phyloP scores from a whole-genome alignment of 140 eudicot genomes.

The Senecio squalidus region DNA sequence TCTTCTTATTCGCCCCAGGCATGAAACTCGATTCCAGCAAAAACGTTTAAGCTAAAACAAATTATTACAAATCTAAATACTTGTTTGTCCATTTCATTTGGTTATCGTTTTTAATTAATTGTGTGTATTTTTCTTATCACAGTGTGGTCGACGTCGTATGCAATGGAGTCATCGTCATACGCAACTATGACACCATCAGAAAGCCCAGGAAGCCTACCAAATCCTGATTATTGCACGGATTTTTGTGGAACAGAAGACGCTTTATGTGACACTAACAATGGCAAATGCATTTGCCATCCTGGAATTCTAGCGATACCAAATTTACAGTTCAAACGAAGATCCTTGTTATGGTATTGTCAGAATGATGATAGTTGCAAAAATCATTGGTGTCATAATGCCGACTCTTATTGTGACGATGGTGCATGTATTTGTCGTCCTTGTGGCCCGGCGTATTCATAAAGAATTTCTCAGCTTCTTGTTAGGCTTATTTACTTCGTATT shows the following conservation, averaged over 20 bases:
- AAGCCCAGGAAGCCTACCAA: not conserved
- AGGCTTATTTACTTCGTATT: not conserved
- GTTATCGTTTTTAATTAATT: too few species aligned
- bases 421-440: conserved; percentile 8
- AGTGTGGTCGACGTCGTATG: too few species aligned
- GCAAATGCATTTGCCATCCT: conserved; percentile 1
- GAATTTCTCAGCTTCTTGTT: not conserved
- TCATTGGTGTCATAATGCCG: conserved; percentile 1
- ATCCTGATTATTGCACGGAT: not conserved
- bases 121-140: too few species aligned
- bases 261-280: conserved; percentile 1
- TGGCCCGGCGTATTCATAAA: conserved; percentile 2
- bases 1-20: too few species aligned
- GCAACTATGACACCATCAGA: too few species aligned
- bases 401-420: conserved; percentile 17
- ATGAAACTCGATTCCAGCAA: too few species aligned
- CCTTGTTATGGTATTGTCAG: conserved; percentile 7
- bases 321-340: conserved; percentile 3
- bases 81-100: not conserved
- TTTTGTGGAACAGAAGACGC: conserved; percentile 7
- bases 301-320: not conserved
- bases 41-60: too few species aligned
- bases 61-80: too few species aligned
- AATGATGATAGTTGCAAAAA: conserved; percentile 11
- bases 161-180: too few species aligned